These are phyloP conservation scores for Xylariaceae sp. DNA, from an alignment of 2,329 filamentous ascomycete genomes.

Conservation along the genomic window DNA sequence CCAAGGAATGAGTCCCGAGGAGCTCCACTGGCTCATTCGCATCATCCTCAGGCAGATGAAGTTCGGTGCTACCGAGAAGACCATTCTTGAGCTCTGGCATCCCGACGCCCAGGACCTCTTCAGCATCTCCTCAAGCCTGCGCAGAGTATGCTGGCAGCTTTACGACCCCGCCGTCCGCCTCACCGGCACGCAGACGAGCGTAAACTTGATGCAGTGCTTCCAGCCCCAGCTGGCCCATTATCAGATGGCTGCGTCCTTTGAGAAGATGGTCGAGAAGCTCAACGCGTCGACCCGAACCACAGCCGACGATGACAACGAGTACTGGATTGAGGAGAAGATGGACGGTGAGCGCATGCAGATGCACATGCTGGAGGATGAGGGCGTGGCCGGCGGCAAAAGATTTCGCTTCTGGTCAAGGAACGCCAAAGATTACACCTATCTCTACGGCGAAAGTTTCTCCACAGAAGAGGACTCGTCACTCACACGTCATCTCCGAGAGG, in stretches of 20 bases:
- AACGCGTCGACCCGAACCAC: constrained; percentile 39
- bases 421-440: constrained; percentile 90
- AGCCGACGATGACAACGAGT: constrained; percentile 60
- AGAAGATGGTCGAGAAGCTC: constrained; percentile 68
- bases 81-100: constrained; percentile 77
- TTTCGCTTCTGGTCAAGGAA: constrained; percentile 95
- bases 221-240: constrained; percentile 93
- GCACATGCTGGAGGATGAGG: constrained; percentile 72
- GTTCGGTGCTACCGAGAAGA: constrained; percentile 76
- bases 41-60: constrained; percentile 80
- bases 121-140: constrained; percentile 82
- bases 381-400: constrained; percentile 57
- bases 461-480: constrained; percentile 73
- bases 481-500: constrained; percentile 69
- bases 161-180: constrained; percentile 65
- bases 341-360: constrained; percentile 97
- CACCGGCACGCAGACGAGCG: constrained; percentile 64
- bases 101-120: constrained; percentile 71
- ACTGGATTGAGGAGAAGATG: constrained; percentile 97
- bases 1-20: constrained; percentile 82
- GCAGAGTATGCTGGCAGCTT: constrained; percentile 91
- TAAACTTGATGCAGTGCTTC: constrained; percentile 87
- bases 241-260: constrained; percentile 69
- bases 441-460: constrained; percentile 73
- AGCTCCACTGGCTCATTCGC: constrained; percentile 88